Evolutionary conservation across 495 filamentous ascomycete genomes (phyloP).

Genomic region (Penicillium pulvis): DNA sequence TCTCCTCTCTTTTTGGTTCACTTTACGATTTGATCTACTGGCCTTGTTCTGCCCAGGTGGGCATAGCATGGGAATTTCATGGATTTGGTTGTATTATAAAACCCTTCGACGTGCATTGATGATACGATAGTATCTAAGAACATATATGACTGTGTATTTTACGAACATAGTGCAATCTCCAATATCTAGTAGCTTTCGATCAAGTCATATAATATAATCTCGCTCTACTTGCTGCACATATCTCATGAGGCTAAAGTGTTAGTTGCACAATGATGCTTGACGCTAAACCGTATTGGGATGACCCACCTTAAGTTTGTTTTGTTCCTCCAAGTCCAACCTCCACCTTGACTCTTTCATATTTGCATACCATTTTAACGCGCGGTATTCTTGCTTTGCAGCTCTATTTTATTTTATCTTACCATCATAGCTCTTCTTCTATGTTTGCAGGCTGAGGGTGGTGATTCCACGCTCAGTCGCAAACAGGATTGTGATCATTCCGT

Average conservation of each 20-base stretch:
- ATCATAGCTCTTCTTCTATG: conserved; percentile 7
- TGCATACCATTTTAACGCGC: conserved; percentile 15
- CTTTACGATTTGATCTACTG: conserved; percentile 20
- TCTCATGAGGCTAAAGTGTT: not conserved
- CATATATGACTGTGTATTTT: not conserved
- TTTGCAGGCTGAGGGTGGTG: conserved; percentile 9
- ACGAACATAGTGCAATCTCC: not conserved
- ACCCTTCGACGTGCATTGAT: conserved; percentile 33
- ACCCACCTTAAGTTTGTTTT: conserved; percentile 34
- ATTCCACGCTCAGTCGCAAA: conserved; percentile 21
- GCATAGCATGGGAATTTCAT: conserved; percentile 38
- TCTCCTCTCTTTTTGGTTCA: conserved; percentile 40
- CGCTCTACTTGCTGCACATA: not conserved
- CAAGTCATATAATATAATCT: too few relatives aligned
- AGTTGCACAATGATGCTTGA: conserved; percentile 1
- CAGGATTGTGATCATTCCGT: conserved; percentile 3
- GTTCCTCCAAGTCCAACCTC: conserved; percentile 4
- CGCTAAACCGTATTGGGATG: conserved; percentile 29
- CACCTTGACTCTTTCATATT: not conserved
- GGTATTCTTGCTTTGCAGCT: conserved; percentile 14
- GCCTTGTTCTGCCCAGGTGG: conserved; percentile 21
- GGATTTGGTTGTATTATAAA: conserved; percentile 39
- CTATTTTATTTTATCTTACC: conserved; percentile 12
- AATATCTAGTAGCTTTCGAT: too few relatives aligned
- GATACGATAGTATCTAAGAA: conserved; percentile 20